These are phyloP conservation scores for Filosporella fistucella DNA, from an alignment of 495 filamentous ascomycete species.

Conservation along the genomic window DNA sequence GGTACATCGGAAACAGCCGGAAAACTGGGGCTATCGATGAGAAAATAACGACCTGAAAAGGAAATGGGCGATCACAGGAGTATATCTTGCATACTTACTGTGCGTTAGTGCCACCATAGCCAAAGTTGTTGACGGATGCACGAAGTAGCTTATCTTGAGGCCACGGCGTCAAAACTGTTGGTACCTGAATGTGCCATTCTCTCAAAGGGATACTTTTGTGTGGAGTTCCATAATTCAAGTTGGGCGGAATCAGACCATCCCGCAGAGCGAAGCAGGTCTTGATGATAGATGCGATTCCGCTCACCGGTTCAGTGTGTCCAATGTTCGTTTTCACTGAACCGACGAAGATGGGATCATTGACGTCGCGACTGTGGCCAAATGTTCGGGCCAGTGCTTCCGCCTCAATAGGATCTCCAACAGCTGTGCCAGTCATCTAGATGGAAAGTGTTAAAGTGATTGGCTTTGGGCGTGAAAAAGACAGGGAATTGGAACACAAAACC, in stretches of 20 bases:
- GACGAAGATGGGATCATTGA: slow-evolving; percentile 29
- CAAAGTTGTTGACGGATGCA: slow-evolving; percentile 18
- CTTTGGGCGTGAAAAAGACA: too few relatives aligned
- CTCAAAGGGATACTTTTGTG: slow-evolving; percentile 32
- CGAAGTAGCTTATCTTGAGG: neutral
- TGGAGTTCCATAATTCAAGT: slow-evolving; percentile 30
- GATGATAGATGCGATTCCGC: slow-evolving; percentile 52
- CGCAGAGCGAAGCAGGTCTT: slow-evolving; percentile 54
- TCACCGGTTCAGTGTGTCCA: slow-evolving; percentile 37
- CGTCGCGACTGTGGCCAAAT: slow-evolving; percentile 16
- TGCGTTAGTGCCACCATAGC: slow-evolving; percentile 53
- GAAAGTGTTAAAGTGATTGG: too few relatives aligned
- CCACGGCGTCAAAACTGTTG: neutral
- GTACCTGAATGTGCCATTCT: slow-evolving; percentile 28
- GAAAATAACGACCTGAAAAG: too few relatives aligned
- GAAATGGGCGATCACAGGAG: neutral
- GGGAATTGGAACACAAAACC: too few relatives aligned
- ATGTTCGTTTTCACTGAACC: slow-evolving; percentile 56
- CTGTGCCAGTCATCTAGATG: slow-evolving; percentile 30
- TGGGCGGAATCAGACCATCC: slow-evolving; percentile 44
- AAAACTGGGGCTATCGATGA: too few relatives aligned
- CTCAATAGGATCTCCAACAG: slow-evolving; percentile 41
- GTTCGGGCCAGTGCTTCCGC: slow-evolving; percentile 34
- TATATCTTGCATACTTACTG: slow-evolving; percentile 52
- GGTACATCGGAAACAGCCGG: too few relatives aligned